Base-by-base conservation (phyloP, 371 early-diverging fungal genomes). In the Vairimorpha necatrix region DNA sequence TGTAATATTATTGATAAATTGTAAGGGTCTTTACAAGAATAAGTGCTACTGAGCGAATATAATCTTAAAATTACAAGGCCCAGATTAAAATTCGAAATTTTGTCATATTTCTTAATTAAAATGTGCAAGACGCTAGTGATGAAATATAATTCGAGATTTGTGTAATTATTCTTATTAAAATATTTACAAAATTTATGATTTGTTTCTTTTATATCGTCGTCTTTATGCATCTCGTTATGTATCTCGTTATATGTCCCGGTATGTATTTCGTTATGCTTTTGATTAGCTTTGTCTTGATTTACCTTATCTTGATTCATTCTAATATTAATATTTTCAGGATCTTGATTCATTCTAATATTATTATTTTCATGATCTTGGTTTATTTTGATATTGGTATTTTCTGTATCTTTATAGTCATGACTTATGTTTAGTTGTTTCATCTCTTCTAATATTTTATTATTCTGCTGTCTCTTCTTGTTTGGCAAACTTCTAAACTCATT, bases 91-190 rank as follows among this genome's bases (percentile, higher is more conserved):
- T 75, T 62, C 18, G 36, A 46, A 20, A 38, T n/a, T 14, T 54
- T 50, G 20, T 76, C 63, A 47, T 69, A 78, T 63, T 79, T 78
- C 36, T 68, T 62, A 6, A 82, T 22, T 1, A 79, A 22, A 24
- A 82, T 39, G 28, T 76, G 63, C 0, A 82, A 46, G 24, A 82
- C 47, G 6, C 79, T 76, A 20, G 24, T 47, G n/a, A 82, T n/a
- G 14, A 82, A 30, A 28, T 72, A 62, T 18, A 22, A 22, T 20
- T 82, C 76, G 13, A 56, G 67, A 32, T 68, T n/a, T 0, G 3
- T 26, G 0, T 2, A 48, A 48, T 65, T 20, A 0, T 56, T 50
- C 1, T 28, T 2, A 20, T 46, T 30, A 4, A 47, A 4, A 46
- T 48, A 20, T 22, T 18, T 22, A 33, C 60, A 66, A 72, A 56